Base-by-base conservation (phyloP, 2,329 filamentous ascomycete genomes). In the Fusarium napiforme region DNA sequence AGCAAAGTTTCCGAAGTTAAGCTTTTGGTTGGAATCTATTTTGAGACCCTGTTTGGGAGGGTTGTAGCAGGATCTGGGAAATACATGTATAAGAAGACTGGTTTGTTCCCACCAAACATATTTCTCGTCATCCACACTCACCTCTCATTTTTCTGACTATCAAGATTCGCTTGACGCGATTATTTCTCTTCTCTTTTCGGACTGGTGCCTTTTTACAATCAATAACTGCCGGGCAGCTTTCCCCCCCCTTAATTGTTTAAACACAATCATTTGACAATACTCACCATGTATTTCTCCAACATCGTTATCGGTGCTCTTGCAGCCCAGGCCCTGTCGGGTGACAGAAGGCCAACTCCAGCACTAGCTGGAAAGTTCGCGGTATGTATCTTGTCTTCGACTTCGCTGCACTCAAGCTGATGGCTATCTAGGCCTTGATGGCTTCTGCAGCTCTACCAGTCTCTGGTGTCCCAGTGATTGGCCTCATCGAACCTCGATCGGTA, bases 231-330 rank as follows among this genome's bases (percentile, higher is more conserved):
- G 67, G 52, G 52, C 65, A 55, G 65, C 40, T 11, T n/a, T n/a
- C n/a, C n/a, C n/a, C n/a, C n/a, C n/a, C n/a, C 30, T n/a, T 64
- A 52, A 10, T 36, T 34, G 16, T 15, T 21, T 16, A 10, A 30
- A 7, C 8, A n/a, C 9, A 15, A 15, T 40, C 23, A 36, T 23
- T 16, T 2, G 15, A 9, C 3, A 23, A 4, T 15, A 40, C 18
- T 34, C 39, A 72, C 30, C 0, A 72, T 72, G 69, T 58, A 64
- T 46, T 60, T 72, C 19, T 52, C 69, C 26, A 72, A 72, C 23
- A 45, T 72, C 6, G 39, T 72, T 30, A 23, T 72, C 26, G 56
- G 68, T 23, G 30, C 71, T 15, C 63, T 71, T 1, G 64, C 68
- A 19, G 68, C 67, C 9, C 68, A 71, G 23, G 68, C 68, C 3